Base-by-base conservation (phyloP, 257 asterid genomes). In the Gardenia jasminoides region DNA sequence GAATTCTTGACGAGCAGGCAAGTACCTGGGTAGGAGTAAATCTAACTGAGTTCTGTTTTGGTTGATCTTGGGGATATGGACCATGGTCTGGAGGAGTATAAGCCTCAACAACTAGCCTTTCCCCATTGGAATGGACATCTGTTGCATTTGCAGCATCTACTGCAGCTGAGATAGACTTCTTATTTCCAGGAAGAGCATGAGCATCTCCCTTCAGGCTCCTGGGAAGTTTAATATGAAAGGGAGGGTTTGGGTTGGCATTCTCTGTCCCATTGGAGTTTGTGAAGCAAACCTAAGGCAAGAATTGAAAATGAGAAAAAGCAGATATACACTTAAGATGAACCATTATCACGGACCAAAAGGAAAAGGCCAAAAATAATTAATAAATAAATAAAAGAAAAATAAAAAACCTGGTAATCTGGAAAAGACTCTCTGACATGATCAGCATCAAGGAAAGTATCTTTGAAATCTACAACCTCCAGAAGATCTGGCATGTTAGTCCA, bases 1-100 rank as follows among this genome's bases (percentile, higher is more conserved):
- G 50, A 70, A 76, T 13, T 7, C 3, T 24, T 48, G 10, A 30
- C 13, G 54, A 82, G 54, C 12, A 71, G 81, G 64, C 81, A 85
- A 74, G 85, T 71, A 96, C 99, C 99, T 96, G 99, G 5, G 96
- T 92, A n/a, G 97, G 81, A 72, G 99, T 96, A 86, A 96, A 96
- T 89, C 93, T 88, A 71, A 96, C 99, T 66, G 93, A 90, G 79
- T 96, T 96, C 88, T 88, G 91, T 84, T 93, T 96, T 41, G 99
- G 99, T 81, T 96, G 97, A 86, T 96, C 98, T 81, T 92, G 98
- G 74, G 98, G 99, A 84, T 93, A 96, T 68, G 99, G 99, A 87
- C 98, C 99, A 79, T 98, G 98, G 83, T 96, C 96, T 68, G 97
- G 92, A 86, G 98, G 94, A 75, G 90, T 72, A 83, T 92, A 96